These are phyloP conservation scores for Coemansia furcata DNA, from an alignment of 192 early-diverging fungal genomes.

Conservation along the genomic window DNA sequence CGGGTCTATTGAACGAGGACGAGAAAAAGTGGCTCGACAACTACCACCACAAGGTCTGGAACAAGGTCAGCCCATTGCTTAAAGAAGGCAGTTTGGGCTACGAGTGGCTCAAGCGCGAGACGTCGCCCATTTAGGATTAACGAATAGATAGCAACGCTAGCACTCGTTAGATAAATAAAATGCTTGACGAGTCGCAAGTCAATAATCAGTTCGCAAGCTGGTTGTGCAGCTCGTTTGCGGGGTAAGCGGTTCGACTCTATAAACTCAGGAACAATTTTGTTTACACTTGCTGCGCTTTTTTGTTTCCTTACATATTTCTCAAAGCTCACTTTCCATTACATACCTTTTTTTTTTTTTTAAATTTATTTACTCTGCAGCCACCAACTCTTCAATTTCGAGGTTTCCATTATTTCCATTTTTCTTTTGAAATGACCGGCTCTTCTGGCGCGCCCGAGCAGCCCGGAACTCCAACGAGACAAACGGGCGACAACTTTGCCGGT, in stretches of 20 bases:
- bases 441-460: not conserved
- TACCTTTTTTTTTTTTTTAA: not conserved
- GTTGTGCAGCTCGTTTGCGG: too few relatives aligned
- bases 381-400: not conserved
- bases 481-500: not conserved
- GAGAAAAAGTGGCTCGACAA: slow-evolving; percentile 87
- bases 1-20: slow-evolving; percentile 61
- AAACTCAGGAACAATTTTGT: not conserved
- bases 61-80: slow-evolving; percentile 79
- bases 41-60: slow-evolving; percentile 75
- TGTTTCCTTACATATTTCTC: not conserved
- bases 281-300: not conserved
- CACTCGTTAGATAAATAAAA: not conserved
- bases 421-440: not conserved
- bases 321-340: not conserved
- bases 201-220: too few relatives aligned
- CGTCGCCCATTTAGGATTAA: slow-evolving; percentile 58
- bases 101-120: slow-evolving; percentile 85
- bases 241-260: not conserved
- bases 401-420: not conserved
- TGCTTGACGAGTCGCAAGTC: not conserved
- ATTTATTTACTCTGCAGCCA: too few relatives aligned
- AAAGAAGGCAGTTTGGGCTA: slow-evolving; percentile 62
- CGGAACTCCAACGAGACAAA: not conserved
- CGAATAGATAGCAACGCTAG: too few relatives aligned